These are phyloP conservation scores for Blepharisma japonicum DNA, from an alignment of 73 alveolate genomes.

Conservation along the genomic window DNA sequence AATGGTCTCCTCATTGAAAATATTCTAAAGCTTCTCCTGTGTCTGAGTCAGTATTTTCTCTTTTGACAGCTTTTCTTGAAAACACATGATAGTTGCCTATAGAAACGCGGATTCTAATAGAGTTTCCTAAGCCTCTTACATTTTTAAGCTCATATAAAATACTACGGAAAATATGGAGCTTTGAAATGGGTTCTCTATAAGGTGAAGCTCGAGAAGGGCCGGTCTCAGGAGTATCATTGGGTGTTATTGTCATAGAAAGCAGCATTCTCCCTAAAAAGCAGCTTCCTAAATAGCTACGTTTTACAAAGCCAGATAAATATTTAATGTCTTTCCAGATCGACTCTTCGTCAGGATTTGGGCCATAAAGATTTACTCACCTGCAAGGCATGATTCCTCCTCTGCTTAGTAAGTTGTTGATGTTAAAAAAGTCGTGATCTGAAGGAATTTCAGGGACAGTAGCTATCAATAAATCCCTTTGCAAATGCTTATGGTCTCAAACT, in stretches of 20 bases:
- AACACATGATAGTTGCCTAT: conserved; percentile 54
- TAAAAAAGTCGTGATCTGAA: conserved; percentile 70
- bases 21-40: conserved; percentile 44
- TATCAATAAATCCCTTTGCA: conserved; percentile 60
- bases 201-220: conserved; percentile 61
- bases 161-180: conserved; percentile 51
- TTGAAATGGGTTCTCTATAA: conserved; percentile 71
- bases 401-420: conserved; percentile 67
- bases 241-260: conserved; percentile 65
- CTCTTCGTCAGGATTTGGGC: conserved; percentile 72
- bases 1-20: conserved; percentile 27
- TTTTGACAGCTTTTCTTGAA: conserved; percentile 33
- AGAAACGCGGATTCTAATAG: conserved; percentile 55
- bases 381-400: conserved; percentile 81
- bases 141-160: conserved; percentile 71
- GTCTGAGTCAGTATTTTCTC: conserved; percentile 41
- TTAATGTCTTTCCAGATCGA: conserved; percentile 35
- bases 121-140: conserved; percentile 62
- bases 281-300: conserved; percentile 68
- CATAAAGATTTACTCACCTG: conserved; percentile 88
- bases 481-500: conserved; percentile 74
- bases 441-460: conserved; percentile 91
- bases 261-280: conserved; percentile 84
- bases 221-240: conserved; percentile 74
- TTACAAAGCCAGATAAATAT: conserved; percentile 35